Percentiles rank a stretch among this genome's conserved stretches.
phyloP scores from a whole-genome alignment of 192 early-diverging fungal genomes.

The Podochytrium sp. region DNA sequence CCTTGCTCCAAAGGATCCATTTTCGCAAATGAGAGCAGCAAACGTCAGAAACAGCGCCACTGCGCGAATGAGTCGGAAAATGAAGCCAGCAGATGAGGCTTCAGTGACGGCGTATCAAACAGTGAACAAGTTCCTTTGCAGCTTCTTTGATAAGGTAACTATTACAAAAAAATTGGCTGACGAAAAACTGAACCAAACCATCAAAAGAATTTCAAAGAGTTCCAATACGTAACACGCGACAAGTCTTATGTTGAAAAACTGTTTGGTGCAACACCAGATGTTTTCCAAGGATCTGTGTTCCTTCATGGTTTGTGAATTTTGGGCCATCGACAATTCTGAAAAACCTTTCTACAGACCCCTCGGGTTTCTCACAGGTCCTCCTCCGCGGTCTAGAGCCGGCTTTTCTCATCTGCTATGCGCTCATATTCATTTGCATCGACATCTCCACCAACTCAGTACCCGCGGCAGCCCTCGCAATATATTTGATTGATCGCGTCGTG shows the following conservation, averaged over 20 bases:
- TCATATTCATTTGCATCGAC: slow-evolving; percentile 41
- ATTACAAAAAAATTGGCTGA: neutral
- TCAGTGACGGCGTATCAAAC: slow-evolving; percentile 42
- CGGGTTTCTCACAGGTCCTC: slow-evolving; percentile 26
- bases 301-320: slow-evolving; percentile 41
- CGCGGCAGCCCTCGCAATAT: slow-evolving; percentile 38
- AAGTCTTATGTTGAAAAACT: slow-evolving; percentile 49
- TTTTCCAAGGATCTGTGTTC: slow-evolving; percentile 37
- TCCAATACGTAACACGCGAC: slow-evolving; percentile 41
- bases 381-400: slow-evolving; percentile 48
- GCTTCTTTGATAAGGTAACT: slow-evolving; percentile 56
- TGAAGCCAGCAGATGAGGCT: slow-evolving; percentile 33
- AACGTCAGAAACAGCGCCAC: slow-evolving; percentile 10
- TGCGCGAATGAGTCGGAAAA: neutral
- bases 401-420: slow-evolving; percentile 47
- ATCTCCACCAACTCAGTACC: slow-evolving; percentile 21
- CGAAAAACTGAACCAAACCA: neutral
- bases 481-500: slow-evolving; percentile 41
- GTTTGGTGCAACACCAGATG: slow-evolving; percentile 48
- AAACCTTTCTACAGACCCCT: slow-evolving; percentile 35
- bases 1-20: slow-evolving; percentile 26
- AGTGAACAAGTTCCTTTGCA: slow-evolving; percentile 54
- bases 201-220: slow-evolving; percentile 59
- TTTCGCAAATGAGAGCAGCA: slow-evolving; percentile 9
- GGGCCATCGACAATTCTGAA: neutral